Conservation (phyloP, 2,329 filamentous ascomycete species). For the Fusarium nanum region DNA sequence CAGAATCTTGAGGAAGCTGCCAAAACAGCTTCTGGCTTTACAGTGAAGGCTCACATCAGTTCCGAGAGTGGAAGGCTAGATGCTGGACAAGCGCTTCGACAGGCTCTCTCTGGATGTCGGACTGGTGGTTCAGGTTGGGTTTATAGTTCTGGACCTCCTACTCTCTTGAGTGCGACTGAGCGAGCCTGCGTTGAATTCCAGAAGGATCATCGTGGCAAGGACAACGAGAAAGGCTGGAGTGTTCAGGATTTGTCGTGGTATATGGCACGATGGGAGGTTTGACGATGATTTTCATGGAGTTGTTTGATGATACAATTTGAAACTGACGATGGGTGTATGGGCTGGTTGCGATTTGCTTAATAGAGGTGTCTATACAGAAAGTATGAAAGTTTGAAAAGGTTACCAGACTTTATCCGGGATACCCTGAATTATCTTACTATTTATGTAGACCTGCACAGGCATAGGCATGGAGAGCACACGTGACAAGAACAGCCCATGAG, state of each 20-base stretch:
- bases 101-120: not conserved
- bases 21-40: not conserved
- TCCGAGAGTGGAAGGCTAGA: not conserved
- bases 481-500: too few relatives aligned
- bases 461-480: too few relatives aligned
- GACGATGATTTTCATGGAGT: not conserved
- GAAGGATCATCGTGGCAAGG: not conserved
- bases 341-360: too few relatives aligned
- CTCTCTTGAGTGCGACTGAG: not conserved
- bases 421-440: too few relatives aligned
- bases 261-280: not conserved
- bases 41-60: not conserved
- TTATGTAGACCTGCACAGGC: too few relatives aligned
- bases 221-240: not conserved
- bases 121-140: not conserved
- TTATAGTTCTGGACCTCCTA: not conserved
- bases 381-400: too few relatives aligned
- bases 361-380: too few relatives aligned
- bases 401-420: too few relatives aligned
- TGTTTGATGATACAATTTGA: too few relatives aligned
- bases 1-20: accelerated
- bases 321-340: too few relatives aligned
- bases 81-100: not conserved
- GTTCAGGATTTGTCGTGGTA: not conserved
- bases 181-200: not conserved